Evolutionary conservation across 345 rosid species (phyloP).

Genomic region (Microcos paniculata): DNA sequence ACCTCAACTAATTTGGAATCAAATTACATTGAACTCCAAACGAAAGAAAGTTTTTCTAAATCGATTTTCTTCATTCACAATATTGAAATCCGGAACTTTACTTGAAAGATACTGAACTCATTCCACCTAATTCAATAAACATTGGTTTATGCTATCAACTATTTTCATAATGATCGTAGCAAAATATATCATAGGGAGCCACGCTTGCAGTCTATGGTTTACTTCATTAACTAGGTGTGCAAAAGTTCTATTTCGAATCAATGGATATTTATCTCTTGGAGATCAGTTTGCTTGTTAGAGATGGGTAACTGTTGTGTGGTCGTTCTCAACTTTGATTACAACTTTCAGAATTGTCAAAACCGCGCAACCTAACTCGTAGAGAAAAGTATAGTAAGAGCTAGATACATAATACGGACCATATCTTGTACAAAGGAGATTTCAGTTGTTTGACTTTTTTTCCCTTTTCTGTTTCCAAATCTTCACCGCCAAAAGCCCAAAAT

Average conservation of each 20-base stretch:
- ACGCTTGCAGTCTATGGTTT: neutral
- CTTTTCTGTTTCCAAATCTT: neutral
- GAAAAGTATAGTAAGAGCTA: neutral
- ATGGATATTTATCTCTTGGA: neutral
- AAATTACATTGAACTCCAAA: no score
- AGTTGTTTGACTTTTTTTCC: neutral
- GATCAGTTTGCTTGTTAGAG: constrained; percentile 5
- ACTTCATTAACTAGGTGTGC: neutral
- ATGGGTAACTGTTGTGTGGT: neutral
- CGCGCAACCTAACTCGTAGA: constrained; percentile 6
- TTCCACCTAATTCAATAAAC: no score
- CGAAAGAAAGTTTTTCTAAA: no score
- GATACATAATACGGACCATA: neutral
- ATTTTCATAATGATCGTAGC: no score
- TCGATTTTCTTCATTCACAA: no score
- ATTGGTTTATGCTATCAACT: no score
- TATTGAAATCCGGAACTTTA: no score
- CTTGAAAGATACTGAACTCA: no score
- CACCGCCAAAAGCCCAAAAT: neutral
- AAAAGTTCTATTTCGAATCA: neutral
- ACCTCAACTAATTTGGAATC: no score
- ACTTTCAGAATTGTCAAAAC: neutral
- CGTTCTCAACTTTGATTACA: neutral
- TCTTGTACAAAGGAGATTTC: neutral
- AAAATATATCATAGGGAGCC: no score